Conservation (phyloP, 1,139 yeast genomes). For the Candida sp. region DNA sequence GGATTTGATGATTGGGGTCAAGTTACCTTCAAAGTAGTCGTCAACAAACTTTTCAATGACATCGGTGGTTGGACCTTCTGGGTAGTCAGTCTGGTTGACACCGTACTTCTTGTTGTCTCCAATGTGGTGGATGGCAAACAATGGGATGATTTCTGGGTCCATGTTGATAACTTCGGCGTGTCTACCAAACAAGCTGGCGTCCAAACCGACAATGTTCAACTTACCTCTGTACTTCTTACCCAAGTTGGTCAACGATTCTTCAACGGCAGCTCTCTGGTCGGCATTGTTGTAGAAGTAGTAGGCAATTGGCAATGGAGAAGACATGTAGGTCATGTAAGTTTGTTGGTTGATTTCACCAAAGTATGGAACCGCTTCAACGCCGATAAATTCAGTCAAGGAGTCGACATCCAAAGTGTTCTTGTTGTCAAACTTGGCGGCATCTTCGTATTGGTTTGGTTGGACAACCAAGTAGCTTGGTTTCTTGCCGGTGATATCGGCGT, state of each 20-base stretch:
- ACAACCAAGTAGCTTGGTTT: slow-evolving; percentile 37
- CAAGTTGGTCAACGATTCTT: slow-evolving; percentile 56
- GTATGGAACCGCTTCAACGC: slow-evolving; percentile 77
- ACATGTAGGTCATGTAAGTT: slow-evolving; percentile 78
- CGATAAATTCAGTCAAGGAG: slow-evolving; percentile 58
- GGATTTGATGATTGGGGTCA: slow-evolving; percentile 79
- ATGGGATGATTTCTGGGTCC: slow-evolving; percentile 82
- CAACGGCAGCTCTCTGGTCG: slow-evolving; percentile 66
- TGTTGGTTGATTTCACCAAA: slow-evolving; percentile 91
- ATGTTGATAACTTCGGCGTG: slow-evolving; percentile 91
- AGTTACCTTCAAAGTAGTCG: slow-evolving; percentile 65
- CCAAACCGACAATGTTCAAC: slow-evolving; percentile 87
- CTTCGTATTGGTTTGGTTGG: slow-evolving; percentile 39
- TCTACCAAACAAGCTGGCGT: slow-evolving; percentile 80
- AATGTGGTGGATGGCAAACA: slow-evolving; percentile 86
- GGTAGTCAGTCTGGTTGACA: slow-evolving; percentile 48
- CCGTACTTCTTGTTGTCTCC: slow-evolving; percentile 76
- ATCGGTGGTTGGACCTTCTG: slow-evolving; percentile 43
- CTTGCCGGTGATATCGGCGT: slow-evolving; percentile 23
- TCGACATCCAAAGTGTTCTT: slow-evolving; percentile 24
- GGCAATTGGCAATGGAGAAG: slow-evolving; percentile 77
- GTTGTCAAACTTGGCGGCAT: slow-evolving; percentile 29
- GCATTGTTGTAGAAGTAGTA: slow-evolving; percentile 81
- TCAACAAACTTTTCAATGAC: slow-evolving; percentile 64
- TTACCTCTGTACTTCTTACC: slow-evolving; percentile 82